phyloP scores from a whole-genome alignment of 352 stramenopile species.

The Phytophthora meadii region DNA sequence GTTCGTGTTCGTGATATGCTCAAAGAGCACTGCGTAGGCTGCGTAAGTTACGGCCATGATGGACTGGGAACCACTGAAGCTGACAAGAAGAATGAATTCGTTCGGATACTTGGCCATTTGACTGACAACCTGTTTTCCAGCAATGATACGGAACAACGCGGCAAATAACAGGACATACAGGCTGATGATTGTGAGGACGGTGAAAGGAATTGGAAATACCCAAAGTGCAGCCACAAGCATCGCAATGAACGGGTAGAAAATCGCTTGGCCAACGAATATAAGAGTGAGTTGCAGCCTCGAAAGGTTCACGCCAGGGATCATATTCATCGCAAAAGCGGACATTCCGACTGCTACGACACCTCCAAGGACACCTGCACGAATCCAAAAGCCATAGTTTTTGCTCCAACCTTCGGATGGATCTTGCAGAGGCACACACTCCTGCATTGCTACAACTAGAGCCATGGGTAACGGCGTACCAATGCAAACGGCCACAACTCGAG shows the following conservation, averaged over 20 bases:
- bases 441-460: constrained; percentile 5
- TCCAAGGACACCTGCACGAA: constrained; percentile 13
- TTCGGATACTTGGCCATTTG: constrained; percentile 16
- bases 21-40: constrained; percentile 22
- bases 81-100: constrained; percentile 20
- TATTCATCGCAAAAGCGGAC: constrained; percentile 13
- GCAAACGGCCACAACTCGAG: constrained; percentile 3
- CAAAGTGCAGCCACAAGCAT: constrained; percentile 30
- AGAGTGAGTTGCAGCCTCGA: constrained; percentile 16
- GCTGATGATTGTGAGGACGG: constrained; percentile 22
- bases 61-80: constrained; percentile 21
- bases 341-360: constrained; percentile 12
- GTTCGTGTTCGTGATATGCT: constrained; percentile 4
- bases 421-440: constrained; percentile 23
- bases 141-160: constrained; percentile 23
- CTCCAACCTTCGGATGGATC: constrained; percentile 30
- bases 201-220: constrained; percentile 36
- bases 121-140: constrained; percentile 13
- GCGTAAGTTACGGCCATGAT: constrained; percentile 29
- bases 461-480: constrained; percentile 11
- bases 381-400: constrained; percentile 37
- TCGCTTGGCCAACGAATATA: constrained; percentile 10
- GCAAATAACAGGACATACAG: constrained; percentile 23
- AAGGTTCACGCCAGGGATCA: constrained; percentile 26
- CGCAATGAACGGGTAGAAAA: constrained; percentile 7